Base-by-base conservation (phyloP, 495 filamentous ascomycete species). In the Penicillium paradoxum region DNA sequence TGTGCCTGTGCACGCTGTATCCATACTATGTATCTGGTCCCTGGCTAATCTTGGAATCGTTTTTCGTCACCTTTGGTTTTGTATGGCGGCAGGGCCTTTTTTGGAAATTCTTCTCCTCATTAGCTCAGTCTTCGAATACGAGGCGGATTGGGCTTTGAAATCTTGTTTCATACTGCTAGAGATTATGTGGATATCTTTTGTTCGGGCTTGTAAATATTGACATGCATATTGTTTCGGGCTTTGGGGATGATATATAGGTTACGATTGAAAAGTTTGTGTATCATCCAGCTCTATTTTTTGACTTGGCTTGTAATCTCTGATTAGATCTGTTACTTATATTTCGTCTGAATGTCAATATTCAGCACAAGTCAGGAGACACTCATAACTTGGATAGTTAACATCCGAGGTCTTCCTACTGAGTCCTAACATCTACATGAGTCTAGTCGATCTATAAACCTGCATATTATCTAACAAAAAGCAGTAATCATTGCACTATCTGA, bases 401-500 rank as follows among this genome's bases (percentile, higher is more conserved):
- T n/a, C n/a, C 24, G 24, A 27, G 7, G 24, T 27, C 24, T 27
- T 3, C 24, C 24, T 27, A 3, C 3, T 7, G 24, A 27, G 7
- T 27, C 24, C 24, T 3, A n/a, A n/a, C n/a, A n/a, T n/a, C n/a
- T n/a, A n/a, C n/a, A n/a, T n/a, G n/a, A n/a, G n/a, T n/a, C n/a
- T n/a, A 27, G 24, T 27, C 24, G 7, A 27, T 27, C 24, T 27
- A 17, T 9, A 43, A 42, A 9, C 21, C 11, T 27, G 7, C 27
- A 44, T 22, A 15, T 33, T 21, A 2, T 22, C 24, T 22, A n/a
- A 25, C 17, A 21, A 17, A 46, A 17, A 40, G 19, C 18, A 53
- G 29, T 32, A 40, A 43, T 1, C 25, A 58, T 54, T 57, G 27
- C 30, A 36, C 32, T 54, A 54, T 50, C 51, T 34, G 45, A 49